Percentiles rank a stretch among this genome's conserved stretches.
phyloP scores from a whole-genome alignment of 2,329 filamentous ascomycete genomes.

The Hypocreales sp. region DNA sequence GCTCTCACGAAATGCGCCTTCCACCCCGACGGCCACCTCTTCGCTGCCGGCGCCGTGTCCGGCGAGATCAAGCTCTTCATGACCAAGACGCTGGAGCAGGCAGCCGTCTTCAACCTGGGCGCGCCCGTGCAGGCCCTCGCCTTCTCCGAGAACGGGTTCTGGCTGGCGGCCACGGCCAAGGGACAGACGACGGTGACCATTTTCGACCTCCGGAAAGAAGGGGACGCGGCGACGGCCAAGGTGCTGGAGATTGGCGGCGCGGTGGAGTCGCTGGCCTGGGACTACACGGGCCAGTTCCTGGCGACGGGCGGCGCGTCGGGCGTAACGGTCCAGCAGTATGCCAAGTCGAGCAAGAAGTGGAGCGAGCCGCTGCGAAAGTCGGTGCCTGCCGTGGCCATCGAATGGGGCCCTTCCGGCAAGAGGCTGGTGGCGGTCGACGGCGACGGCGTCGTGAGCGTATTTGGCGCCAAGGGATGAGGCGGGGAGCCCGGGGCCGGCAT shows the following conservation, averaged over 20 bases:
- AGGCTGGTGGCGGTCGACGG: slow-evolving; percentile 59
- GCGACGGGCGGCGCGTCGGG: slow-evolving; percentile 68
- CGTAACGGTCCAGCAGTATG: slow-evolving; percentile 77
- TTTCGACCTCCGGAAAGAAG: slow-evolving; percentile 86
- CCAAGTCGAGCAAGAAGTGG: slow-evolving; percentile 79
- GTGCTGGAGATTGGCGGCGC: slow-evolving; percentile 69
- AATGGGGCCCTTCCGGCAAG: slow-evolving; percentile 64
- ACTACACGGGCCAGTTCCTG: slow-evolving; percentile 89
- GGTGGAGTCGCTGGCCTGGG: slow-evolving; percentile 71
- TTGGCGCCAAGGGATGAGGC: slow-evolving; percentile 40
- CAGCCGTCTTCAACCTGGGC: slow-evolving; percentile 56
- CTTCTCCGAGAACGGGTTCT: slow-evolving; percentile 95
- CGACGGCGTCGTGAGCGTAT: slow-evolving; percentile 60
- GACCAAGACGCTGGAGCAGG: slow-evolving; percentile 61
- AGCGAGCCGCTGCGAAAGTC: slow-evolving; percentile 69
- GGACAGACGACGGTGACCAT: slow-evolving; percentile 67
- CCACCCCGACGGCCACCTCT: slow-evolving; percentile 91
- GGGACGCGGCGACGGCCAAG: slow-evolving; percentile 67
- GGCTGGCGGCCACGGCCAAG: slow-evolving; percentile 73
- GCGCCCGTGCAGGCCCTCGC: slow-evolving; percentile 59
- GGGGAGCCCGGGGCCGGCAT: no score
- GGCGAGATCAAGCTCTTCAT: slow-evolving; percentile 84
- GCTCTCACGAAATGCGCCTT: slow-evolving; percentile 68
- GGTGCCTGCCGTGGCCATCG: slow-evolving; percentile 54
- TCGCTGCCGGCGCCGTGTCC: slow-evolving; percentile 66